Base-by-base conservation (phyloP, 2,329 filamentous ascomycete species). In the Penicillium sp. region DNA sequence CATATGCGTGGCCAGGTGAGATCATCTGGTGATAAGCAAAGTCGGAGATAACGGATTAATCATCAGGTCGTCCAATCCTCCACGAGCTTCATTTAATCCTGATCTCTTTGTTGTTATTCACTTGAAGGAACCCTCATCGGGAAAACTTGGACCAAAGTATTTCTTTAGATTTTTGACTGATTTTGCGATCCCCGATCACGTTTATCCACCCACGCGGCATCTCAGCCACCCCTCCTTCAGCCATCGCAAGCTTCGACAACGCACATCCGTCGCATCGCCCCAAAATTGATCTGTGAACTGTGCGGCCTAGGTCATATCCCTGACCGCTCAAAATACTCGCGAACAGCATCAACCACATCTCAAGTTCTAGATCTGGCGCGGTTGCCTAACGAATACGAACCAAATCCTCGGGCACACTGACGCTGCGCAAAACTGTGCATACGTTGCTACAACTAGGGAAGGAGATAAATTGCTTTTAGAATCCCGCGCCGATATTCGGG, bases 31-130 rank as follows among this genome's bases (percentile, higher is more conserved):
- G 53, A 56, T 56, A 56, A 56, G 41, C 16, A 22, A 26, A 35
- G 37, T 11, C 37, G 48, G 48, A 56, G 54, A 56, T 56, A 56
- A 25, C 36, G 10, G 55, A 57, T 57, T 57, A 57, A 54, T 49
- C 55, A 54, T 47, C 50, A 22, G 26, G 30, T 37, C 14, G 17
- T 25, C 5, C 14, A n/a, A 22, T 22, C 28, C 37, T 49, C 26
- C 25, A n/a, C 2, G 7, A 42, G 37, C 48, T 50, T 50, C 28
- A 25, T 43, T 41, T 50, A 12, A 17, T 37, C 17, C 9, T 52
- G 31, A 40, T 28, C 19, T 43, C 33, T 31, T 42, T 31, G 17
- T 22, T 17, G 17, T 6, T 37, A 30, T 28, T 33, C 9, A 33
- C 12, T 31, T 17, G 26, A 10, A 42, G 17, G 10, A 30, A 14